Evolutionary conservation across 257 asterid genomes (phyloP).

Genomic region (Solanum dulcamara): DNA sequence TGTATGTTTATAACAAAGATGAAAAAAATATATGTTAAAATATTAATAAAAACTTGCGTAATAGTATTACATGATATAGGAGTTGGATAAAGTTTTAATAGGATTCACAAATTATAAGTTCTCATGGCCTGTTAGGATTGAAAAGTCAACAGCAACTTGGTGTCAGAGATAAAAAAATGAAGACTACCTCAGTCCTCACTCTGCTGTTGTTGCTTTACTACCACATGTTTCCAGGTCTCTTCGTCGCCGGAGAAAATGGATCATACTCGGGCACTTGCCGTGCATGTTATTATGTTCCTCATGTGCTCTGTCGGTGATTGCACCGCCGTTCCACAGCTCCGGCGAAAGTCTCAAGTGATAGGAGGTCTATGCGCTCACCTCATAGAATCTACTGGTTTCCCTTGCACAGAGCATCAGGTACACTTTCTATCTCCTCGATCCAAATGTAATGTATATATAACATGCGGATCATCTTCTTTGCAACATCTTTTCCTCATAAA

Average conservation of each 20-base stretch:
- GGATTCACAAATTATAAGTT: no score
- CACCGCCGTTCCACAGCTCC: constrained; percentile 20
- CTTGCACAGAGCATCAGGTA: constrained; percentile 82
- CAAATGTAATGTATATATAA: not conserved
- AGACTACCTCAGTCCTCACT: not conserved
- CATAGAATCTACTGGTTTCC: constrained; percentile 66
- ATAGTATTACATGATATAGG: no score
- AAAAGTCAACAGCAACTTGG: not conserved
- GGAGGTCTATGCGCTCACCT: constrained; percentile 70
- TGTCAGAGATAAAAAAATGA: not conserved
- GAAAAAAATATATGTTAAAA: no score
- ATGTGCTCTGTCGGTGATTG: constrained; percentile 19
- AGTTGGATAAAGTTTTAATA: no score
- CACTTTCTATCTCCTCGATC: constrained; percentile 2
- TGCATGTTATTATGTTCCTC: constrained; percentile 8
- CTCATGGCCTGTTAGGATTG: no score
- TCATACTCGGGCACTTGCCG: constrained; percentile 4
- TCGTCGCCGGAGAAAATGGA: constrained; percentile 1
- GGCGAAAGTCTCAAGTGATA: constrained; percentile 22
- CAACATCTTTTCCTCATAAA: not conserved
- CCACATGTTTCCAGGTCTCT: not conserved
- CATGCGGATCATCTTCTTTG: not conserved
- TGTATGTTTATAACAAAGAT: no score
- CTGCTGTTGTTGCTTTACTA: not conserved
- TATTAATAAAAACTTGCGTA: no score